Evolutionary conservation across 352 stramenopile genomes (phyloP).

Genomic region (Phytopythium chamaehyphon): DNA sequence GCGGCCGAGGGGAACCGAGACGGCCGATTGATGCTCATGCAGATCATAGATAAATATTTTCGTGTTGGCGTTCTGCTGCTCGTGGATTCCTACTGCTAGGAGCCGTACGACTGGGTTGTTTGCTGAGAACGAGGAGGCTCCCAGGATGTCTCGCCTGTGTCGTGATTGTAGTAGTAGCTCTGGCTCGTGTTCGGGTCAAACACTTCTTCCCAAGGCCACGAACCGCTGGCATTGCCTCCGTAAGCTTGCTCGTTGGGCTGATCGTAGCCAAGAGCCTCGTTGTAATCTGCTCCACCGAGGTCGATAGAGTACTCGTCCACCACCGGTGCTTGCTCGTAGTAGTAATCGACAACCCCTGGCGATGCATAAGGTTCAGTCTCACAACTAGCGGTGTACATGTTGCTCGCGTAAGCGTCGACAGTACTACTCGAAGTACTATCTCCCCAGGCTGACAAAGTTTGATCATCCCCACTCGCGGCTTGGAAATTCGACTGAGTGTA

Average conservation of each 20-base stretch:
- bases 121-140: conserved; percentile 12
- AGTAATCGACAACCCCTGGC: not conserved
- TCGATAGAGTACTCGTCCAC: conserved; percentile 10
- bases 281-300: not conserved
- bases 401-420: too few relatives aligned
- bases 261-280: not conserved
- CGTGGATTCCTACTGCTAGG: not conserved
- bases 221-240: not conserved
- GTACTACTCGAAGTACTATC: too few relatives aligned
- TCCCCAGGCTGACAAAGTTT: too few relatives aligned
- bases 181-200: conserved; percentile 50
- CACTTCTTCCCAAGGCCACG: conserved; percentile 51
- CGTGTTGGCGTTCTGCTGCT: not conserved
- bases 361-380: not conserved
- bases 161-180: conserved; percentile 62
- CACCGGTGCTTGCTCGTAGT: not conserved
- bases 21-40: not conserved
- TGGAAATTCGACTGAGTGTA: not conserved
- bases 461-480: too few relatives aligned
- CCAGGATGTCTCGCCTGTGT: conserved; percentile 61
- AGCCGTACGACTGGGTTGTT: too few relatives aligned
- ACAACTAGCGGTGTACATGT: not conserved
- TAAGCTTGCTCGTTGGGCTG: not conserved
- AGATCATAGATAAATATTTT: conserved; percentile 8
- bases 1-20: not conserved